Conservation (phyloP, 305 asterid species). For the Fraxinus latifolia region DNA sequence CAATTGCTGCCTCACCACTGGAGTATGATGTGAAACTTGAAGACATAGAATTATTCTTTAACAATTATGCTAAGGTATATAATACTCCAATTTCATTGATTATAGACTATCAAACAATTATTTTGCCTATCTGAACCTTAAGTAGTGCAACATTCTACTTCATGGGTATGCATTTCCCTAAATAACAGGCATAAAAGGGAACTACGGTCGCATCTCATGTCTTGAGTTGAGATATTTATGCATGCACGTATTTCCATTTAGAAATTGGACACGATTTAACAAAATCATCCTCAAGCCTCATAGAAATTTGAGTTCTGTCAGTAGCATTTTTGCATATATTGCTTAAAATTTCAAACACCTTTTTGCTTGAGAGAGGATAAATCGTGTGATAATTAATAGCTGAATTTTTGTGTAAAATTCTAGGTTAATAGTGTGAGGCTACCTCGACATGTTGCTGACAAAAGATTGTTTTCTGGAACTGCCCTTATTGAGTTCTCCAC, state of each 20-base stretch:
- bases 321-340: not conserved
- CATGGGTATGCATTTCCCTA: not conserved
- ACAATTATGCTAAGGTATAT: slow-evolving; percentile 64
- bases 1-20: slow-evolving; percentile 84
- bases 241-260: not conserved
- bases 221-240: not conserved
- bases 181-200: not conserved
- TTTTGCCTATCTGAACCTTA: slow-evolving; percentile 6
- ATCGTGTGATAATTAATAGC: slow-evolving; percentile 5
- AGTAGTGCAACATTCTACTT: not conserved
- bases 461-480: slow-evolving; percentile 72
- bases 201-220: not conserved
- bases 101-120: not conserved
- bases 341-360: not conserved
- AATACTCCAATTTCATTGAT: not conserved
- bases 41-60: slow-evolving; percentile 70
- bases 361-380: not conserved
- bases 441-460: slow-evolving; percentile 95
- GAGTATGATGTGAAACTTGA: slow-evolving; percentile 76
- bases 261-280: not conserved
- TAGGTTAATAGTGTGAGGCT: slow-evolving; percentile 98
- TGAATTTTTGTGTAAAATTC: slow-evolving; percentile 4
- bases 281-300: not conserved
- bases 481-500: slow-evolving; percentile 88
- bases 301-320: slow-evolving; percentile 1